These are phyloP conservation scores for Nicotiana benthamiana DNA, from an alignment of 257 asterid species.

Conservation along the genomic window DNA sequence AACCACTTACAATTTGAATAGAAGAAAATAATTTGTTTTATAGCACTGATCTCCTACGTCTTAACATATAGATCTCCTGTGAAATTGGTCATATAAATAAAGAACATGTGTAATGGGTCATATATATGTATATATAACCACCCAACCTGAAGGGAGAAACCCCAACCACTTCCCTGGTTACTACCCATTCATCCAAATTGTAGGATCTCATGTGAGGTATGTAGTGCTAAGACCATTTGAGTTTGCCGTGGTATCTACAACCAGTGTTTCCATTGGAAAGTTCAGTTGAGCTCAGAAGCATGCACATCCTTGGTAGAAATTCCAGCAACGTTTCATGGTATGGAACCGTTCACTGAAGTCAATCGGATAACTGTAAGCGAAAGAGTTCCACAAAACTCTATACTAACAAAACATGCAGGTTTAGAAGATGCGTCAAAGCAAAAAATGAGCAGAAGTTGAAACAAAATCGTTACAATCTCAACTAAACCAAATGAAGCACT, in stretches of 20 bases:
- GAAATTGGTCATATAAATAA: not conserved
- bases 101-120: not conserved
- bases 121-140: not conserved
- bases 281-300: not conserved
- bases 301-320: not conserved
- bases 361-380: not conserved
- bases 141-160: not conserved
- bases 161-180: not conserved
- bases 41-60: not conserved
- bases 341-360: not conserved
- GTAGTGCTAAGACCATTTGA: not conserved
- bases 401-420: not conserved
- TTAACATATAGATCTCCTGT: not conserved
- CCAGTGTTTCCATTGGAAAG: not conserved
- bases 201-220: not conserved
- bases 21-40: not conserved
- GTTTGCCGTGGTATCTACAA: not conserved
- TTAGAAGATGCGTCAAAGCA: not conserved
- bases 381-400: not conserved
- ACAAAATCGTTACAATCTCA: not conserved
- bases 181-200: not conserved
- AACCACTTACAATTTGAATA: not conserved
- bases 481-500: not conserved
- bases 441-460: not conserved
- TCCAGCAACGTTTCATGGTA: not conserved